Evolutionary conservation across 805 yeast genomes (phyloP).

Genomic region (Lachancea thermotolerans): DNA sequence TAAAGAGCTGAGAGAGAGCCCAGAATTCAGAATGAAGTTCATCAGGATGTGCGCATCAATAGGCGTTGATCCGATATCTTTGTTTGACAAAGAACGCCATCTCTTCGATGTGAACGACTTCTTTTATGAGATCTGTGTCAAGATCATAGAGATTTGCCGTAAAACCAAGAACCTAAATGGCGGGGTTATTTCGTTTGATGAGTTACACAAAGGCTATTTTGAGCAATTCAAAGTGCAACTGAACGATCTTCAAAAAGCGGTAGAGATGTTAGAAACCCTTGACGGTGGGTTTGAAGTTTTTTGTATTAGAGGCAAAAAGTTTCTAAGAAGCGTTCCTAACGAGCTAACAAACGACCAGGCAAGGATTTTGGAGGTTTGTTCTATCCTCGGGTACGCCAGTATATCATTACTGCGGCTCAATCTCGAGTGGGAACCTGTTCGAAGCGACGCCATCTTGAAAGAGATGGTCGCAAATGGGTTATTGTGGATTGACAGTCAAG

Average conservation of each 20-base stretch:
- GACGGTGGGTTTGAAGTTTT: slow-evolving; percentile 70
- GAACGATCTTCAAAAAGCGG: slow-evolving; percentile 50
- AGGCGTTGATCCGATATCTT: slow-evolving; percentile 72
- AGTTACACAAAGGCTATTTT: slow-evolving; percentile 34
- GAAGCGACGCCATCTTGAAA: slow-evolving; percentile 59
- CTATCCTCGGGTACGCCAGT: slow-evolving; percentile 69
- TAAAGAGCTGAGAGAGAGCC: slow-evolving; percentile 55
- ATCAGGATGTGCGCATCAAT: slow-evolving; percentile 68
- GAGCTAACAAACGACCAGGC: slow-evolving; percentile 65
- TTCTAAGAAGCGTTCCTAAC: slow-evolving; percentile 57
- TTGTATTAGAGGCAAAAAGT: slow-evolving; percentile 43
- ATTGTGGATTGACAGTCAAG: slow-evolving; percentile 73
- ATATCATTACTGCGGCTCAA: slow-evolving; percentile 61
- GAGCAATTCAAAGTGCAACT: slow-evolving; percentile 32
- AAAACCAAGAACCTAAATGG: slow-evolving; percentile 69
- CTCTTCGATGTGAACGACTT: slow-evolving; percentile 40
- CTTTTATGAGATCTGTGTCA: slow-evolving; percentile 60
- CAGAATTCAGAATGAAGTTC: slow-evolving; percentile 63
- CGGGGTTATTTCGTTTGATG: slow-evolving; percentile 64
- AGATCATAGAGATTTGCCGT: slow-evolving; percentile 70
- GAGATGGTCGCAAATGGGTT: slow-evolving; percentile 79
- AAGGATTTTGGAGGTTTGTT: slow-evolving; percentile 65
- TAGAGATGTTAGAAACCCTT: slow-evolving; percentile 45
- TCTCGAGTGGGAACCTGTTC: slow-evolving; percentile 59
- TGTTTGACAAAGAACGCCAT: slow-evolving; percentile 31